Conservation (phyloP, 306 rosid genomes). For the Castanea mollissima region DNA sequence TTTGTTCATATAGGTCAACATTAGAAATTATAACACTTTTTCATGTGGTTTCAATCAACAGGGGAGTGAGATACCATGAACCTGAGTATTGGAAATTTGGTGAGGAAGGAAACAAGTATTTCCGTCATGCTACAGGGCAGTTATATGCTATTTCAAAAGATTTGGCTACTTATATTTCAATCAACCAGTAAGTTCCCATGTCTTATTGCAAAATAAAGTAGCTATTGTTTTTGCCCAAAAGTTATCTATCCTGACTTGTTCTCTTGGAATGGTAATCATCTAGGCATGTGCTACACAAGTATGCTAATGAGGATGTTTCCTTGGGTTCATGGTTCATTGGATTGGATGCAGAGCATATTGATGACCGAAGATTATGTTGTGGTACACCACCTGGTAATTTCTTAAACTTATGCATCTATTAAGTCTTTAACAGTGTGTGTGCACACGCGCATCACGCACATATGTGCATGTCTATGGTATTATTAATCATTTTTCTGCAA, state of each 20-base stretch:
- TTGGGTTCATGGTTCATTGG: constrained; percentile 62
- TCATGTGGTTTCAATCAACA: constrained; percentile 13
- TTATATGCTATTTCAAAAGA: constrained; percentile 55
- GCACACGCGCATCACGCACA: too few species aligned
- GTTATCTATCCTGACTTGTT: background rate
- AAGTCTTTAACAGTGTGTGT: background rate
- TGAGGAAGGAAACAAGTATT: constrained; percentile 60
- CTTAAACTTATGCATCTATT: background rate
- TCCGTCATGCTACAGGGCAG: constrained; percentile 68
- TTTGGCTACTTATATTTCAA: constrained; percentile 50
- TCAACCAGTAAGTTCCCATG: constrained; percentile 42
- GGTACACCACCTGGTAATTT: constrained; percentile 61
- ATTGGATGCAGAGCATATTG: constrained; percentile 57
- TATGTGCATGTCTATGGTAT: background rate
- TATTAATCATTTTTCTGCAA: background rate
- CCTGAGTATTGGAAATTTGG: constrained; percentile 68
- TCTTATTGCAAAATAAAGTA: background rate
- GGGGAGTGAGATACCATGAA: constrained; percentile 62
- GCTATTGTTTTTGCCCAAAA: background rate
- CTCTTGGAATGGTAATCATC: constrained; percentile 3
- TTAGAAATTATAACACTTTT: background rate
- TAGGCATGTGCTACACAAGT: constrained; percentile 60
- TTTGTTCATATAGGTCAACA: background rate
- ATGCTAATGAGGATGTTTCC: constrained; percentile 57
- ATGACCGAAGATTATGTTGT: constrained; percentile 62